phyloP scores from a whole-genome alignment of 208 protist species.

The Crithidia thermophila region DNA sequence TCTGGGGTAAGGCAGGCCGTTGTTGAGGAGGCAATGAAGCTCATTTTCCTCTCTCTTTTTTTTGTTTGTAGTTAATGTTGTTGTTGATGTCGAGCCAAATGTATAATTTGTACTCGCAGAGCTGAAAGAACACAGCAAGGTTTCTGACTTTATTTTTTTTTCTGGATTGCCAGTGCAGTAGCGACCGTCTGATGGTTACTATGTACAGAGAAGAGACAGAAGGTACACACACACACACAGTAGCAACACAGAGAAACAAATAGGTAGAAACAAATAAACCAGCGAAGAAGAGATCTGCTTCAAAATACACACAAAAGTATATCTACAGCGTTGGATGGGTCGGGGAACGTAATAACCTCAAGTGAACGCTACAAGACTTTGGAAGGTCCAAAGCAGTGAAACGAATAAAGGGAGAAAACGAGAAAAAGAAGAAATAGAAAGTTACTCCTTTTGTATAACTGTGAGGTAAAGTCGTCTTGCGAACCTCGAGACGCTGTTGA shows the following conservation, averaged over 20 bases:
- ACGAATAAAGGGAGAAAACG: conserved; percentile 1
- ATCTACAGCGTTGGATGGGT: conserved; percentile 11
- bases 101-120: no score
- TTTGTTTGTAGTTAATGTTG: neutral
- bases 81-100: no score
- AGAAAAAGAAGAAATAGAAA: neutral
- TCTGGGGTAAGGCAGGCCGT: neutral
- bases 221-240: neutral
- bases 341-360: conserved; percentile 4
- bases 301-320: conserved; percentile 2
- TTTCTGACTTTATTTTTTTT: no score
- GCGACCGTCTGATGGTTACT: no score
- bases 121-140: no score
- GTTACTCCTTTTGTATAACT: neutral
- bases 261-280: neutral
- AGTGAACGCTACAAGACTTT: neutral
- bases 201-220: neutral
- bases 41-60: conserved; percentile 1
- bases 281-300: neutral
- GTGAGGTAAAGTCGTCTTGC: no score
- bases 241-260: neutral
- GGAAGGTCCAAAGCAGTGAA: neutral
- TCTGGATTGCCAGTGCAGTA: no score
- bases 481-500: neutral
- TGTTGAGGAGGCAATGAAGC: neutral